phyloP scores from a whole-genome alignment of 441 rosid species.

The Erodium trifolium region DNA sequence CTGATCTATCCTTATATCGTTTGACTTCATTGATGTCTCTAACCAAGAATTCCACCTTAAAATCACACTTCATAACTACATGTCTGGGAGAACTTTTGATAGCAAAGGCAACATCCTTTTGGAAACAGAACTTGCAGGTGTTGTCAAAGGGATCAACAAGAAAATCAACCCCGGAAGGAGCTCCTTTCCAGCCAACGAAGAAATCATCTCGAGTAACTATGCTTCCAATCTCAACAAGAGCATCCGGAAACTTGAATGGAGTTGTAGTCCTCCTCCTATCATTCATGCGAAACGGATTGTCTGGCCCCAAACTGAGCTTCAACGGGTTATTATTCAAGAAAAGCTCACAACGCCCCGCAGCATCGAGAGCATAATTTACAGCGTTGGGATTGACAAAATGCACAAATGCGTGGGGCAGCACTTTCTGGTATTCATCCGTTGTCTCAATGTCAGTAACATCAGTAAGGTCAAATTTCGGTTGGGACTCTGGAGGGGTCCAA shows the following conservation, averaged over 20 bases:
- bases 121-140: conserved; percentile 64
- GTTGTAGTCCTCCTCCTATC: conserved; percentile 47
- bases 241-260: conserved; percentile 48
- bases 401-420: conserved; percentile 78
- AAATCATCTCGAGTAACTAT: conserved; percentile 44
- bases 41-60: conserved; percentile 71
- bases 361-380: conserved; percentile 34
- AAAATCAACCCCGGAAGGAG: conserved; percentile 49
- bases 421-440: conserved; percentile 36
- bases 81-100: conserved; percentile 38
- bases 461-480: conserved; percentile 42
- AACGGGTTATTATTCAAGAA: conserved; percentile 33
- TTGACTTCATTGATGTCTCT: conserved; percentile 54
- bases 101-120: conserved; percentile 54
- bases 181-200: conserved; percentile 61
- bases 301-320: conserved; percentile 67
- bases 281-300: conserved; percentile 50
- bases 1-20: conserved; percentile 35
- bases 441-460: conserved; percentile 21
- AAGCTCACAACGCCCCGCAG: conserved; percentile 40
- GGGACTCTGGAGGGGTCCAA: conserved; percentile 73
- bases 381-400: conserved; percentile 57
- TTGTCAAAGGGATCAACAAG: conserved; percentile 82
- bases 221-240: conserved; percentile 55
- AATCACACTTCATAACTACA: conserved; percentile 75